Conservation (phyloP, 1,139 yeast genomes). For the Debaryomycetaceae sp. region DNA sequence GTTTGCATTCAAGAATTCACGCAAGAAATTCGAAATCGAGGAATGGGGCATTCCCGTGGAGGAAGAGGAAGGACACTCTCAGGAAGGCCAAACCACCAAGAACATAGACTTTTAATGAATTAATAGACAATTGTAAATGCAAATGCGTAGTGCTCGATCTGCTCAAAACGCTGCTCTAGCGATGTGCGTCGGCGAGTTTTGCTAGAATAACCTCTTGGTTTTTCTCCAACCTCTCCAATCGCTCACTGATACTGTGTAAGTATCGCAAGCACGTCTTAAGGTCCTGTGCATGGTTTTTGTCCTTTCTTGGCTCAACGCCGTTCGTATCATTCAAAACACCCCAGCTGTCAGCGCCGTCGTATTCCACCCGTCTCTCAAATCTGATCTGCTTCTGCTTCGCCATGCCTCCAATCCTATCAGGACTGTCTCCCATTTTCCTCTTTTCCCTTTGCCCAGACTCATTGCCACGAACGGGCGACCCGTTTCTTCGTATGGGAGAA, state of each 20-base stretch:
- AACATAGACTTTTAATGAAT: constrained; percentile 30
- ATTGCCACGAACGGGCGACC: constrained; percentile 33
- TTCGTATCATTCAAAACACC: not conserved
- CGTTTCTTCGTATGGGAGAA: constrained; percentile 25
- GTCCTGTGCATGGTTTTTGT: not conserved
- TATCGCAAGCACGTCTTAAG: not conserved
- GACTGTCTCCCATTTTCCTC: constrained; percentile 1
- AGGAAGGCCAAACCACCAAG: constrained; percentile 25
- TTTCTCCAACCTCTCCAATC: not conserved
- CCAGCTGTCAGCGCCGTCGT: not conserved
- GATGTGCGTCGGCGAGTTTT: not conserved
- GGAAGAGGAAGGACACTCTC: constrained; percentile 46
- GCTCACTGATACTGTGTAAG: not conserved
- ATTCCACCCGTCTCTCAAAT: not conserved
- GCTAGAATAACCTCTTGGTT: not conserved
- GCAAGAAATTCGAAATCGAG: constrained; percentile 78
- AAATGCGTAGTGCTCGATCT: too few relatives aligned
- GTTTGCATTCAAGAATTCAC: constrained; percentile 81
- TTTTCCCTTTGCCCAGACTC: constrained; percentile 22
- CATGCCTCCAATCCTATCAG: not conserved
- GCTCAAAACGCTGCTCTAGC: not conserved
- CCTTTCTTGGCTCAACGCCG: not conserved
- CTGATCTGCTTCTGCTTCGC: constrained; percentile 1
- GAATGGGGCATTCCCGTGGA: constrained; percentile 97
- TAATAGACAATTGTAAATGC: not conserved